Percentiles rank a stretch among this genome's conserved stretches.
Evolutionary conservation across 257 asterid genomes (phyloP).

Genomic region (Verbascum thapsus): DNA sequence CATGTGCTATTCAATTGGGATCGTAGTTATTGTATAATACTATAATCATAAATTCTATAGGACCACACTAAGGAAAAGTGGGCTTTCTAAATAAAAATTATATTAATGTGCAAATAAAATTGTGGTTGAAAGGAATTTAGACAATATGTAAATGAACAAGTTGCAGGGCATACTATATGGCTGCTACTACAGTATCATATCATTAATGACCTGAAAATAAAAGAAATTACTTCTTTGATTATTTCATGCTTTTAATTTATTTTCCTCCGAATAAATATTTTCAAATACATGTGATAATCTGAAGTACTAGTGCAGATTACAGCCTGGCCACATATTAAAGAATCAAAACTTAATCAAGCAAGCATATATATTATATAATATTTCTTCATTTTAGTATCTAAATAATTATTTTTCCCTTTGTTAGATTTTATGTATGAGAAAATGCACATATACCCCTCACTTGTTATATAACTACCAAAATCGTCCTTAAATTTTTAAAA

Average conservation of each 20-base stretch:
- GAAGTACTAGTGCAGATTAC: neutral
- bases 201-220: conserved; percentile 2
- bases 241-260: neutral
- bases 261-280: neutral
- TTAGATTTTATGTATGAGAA: no score
- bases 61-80: neutral
- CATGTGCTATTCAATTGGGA: neutral
- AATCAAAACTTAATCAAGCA: neutral
- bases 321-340: conserved; percentile 1
- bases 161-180: conserved; percentile 17
- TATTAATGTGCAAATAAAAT: neutral
- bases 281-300: conserved; percentile 3
- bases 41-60: neutral
- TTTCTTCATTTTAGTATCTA: no score
- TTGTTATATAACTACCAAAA: no score
- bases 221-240: neutral
- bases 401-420: no score
- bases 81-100: neutral
- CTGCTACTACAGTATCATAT: conserved; percentile 1
- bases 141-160: neutral
- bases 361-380: no score
- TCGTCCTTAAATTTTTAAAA: no score
- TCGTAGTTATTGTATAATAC: neutral
- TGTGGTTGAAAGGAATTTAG: neutral
- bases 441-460: no score